Evolutionary conservation across 768 basidiomycete genomes (phyloP).

Genomic region (Hericium rajendrae): DNA sequence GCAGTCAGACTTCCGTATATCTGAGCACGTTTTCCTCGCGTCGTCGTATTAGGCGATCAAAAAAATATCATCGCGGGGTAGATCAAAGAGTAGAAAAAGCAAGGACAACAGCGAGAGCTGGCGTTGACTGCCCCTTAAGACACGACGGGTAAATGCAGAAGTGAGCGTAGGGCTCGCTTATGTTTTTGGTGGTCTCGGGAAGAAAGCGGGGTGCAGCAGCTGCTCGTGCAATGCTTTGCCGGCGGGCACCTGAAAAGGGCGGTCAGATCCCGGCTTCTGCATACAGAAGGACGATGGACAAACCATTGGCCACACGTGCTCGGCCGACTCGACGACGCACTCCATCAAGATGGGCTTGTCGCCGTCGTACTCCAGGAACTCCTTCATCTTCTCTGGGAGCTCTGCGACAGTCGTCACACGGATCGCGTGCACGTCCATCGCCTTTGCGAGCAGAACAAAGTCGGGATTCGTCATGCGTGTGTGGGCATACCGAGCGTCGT

Average conservation of each 20-base stretch:
- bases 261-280: constrained; percentile 10
- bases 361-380: constrained; percentile 92
- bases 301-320: constrained; percentile 91
- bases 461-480: constrained; percentile 94
- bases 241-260: constrained; percentile 59
- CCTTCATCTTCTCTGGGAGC: constrained; percentile 93
- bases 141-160: background rate
- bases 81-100: background rate
- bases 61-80: background rate
- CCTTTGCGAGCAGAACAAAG: constrained; percentile 79
- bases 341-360: constrained; percentile 85
- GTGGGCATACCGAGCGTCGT: constrained; percentile 93
- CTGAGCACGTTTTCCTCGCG: background rate
- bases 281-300: constrained; percentile 13
- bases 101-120: background rate
- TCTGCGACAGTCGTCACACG: constrained; percentile 62
- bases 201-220: constrained; percentile 55
- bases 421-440: constrained; percentile 92
- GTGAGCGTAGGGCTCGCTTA: background rate
- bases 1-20: background rate
- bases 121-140: too few species aligned
- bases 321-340: constrained; percentile 73
- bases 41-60: background rate
- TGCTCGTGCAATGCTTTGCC: constrained; percentile 94
- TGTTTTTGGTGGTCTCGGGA: background rate